Base-by-base conservation (phyloP, 768 basidiomycete species). In the Omphalotus guepiniiformis region DNA sequence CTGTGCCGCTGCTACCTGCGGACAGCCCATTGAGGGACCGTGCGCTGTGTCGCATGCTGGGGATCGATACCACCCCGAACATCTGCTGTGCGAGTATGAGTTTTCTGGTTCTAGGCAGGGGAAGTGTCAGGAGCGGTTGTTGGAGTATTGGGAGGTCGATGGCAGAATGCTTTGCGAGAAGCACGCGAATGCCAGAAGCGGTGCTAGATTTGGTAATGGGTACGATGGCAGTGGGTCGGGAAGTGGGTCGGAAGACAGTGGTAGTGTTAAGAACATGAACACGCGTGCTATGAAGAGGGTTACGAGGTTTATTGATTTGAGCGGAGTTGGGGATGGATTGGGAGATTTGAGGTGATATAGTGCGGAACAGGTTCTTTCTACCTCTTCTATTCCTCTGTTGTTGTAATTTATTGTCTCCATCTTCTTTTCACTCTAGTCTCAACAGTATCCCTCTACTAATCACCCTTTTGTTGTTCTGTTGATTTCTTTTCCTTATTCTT, bases 1-100 rank as follows among this genome's bases (percentile, higher is more conserved):
- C 1, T 97, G 93, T 56, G 80, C 89, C 8, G 80, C 88, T 2
- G 62, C 78, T 11, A 71, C 70, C 15, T 97, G 93, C 63, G 84
- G 88, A 3, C 80, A 85, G 62, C 93, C 93, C 4, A 92, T 97
- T 53, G 93, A 97, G 67, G 93, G 93, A 1, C 83, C 92, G 1
- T 96, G 93, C 62, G 89, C 93, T 9, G 81, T 94, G 16, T 90
- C 88, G 15, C 84, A 93, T 54, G 68, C 80, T 9, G 86, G 87
- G 8, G 82, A 80, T 57, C 76, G 86, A 25, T 95, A 85, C 67
- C 93, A 95, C 62, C 89, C 92, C 4, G 88, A 89, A 49, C 92
- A 93, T 62, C 76, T 96, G 59, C 70, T 80, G 22, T 96, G 93
- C 64, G 91, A 94, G 66, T 77, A 82, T 57, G 71, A 6, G 11